A percentile compares a stretch with the other conserved stretches of the same genome.
These are phyloP conservation scores for Colletotrichum gigasporum DNA, from an alignment of 2,329 filamentous ascomycete genomes.

Conservation along the genomic window DNA sequence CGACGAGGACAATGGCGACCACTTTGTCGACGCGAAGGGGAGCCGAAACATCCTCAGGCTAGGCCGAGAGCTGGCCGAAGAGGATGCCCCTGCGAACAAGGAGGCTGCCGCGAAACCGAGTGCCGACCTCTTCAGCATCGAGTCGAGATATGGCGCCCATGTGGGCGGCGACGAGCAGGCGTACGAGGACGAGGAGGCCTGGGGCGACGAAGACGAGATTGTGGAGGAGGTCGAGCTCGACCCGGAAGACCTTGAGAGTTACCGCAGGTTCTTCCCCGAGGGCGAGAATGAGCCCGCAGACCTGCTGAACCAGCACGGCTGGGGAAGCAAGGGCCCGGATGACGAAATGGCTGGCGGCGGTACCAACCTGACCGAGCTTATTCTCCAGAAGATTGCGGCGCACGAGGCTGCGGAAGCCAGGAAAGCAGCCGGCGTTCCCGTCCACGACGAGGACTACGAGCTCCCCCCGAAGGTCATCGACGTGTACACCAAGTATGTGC, in stretches of 20 bases:
- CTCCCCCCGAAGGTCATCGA: slow-evolving; percentile 92
- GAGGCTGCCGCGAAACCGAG: slow-evolving; percentile 48
- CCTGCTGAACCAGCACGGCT: slow-evolving; percentile 71
- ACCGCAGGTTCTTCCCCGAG: slow-evolving; percentile 86
- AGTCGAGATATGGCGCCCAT: slow-evolving; percentile 74
- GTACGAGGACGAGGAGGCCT: slow-evolving; percentile 70
- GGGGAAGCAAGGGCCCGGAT: slow-evolving; percentile 56
- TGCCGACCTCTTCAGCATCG: slow-evolving; percentile 78
- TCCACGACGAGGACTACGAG: slow-evolving; percentile 87
- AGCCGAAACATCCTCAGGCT: slow-evolving; percentile 90
- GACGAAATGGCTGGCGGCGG: slow-evolving; percentile 56
- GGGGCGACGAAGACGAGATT: slow-evolving; percentile 81
- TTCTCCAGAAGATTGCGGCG: slow-evolving; percentile 91
- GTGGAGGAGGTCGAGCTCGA: slow-evolving; percentile 83
- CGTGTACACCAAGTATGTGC: slow-evolving; percentile 83
- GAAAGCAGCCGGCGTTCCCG: slow-evolving; percentile 56
- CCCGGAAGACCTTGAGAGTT: slow-evolving; percentile 87
- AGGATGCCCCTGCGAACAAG: slow-evolving; percentile 66
- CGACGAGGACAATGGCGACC: slow-evolving; percentile 68
- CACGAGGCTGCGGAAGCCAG: slow-evolving; percentile 76
- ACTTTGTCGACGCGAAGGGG: slow-evolving; percentile 87
- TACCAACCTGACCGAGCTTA: slow-evolving; percentile 91
- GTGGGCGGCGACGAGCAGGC: slow-evolving; percentile 58
- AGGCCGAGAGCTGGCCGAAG: slow-evolving; percentile 87
- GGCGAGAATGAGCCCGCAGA: slow-evolving; percentile 71